Evolutionary conservation across 768 basidiomycete genomes (phyloP), one percentile per base, ranked within the genome.

Genomic region (Mycena capillaripes): DNA sequence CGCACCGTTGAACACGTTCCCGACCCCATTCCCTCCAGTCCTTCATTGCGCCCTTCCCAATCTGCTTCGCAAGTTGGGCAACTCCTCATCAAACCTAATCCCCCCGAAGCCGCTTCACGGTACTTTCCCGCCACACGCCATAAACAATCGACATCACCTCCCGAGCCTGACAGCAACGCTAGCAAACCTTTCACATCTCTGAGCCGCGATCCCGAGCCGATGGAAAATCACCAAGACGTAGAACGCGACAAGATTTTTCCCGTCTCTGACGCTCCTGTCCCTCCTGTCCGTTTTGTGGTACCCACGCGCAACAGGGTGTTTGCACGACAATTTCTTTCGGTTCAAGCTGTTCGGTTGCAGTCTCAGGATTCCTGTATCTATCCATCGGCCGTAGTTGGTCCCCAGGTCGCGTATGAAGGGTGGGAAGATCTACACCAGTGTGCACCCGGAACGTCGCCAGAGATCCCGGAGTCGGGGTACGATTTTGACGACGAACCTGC

Each of bases 31-130:
- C 72, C 76, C 30, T 75, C 74, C 16, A 75, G 70, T 55, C 76
- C 77, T 30, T 79, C 80, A 30, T 75, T 82, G n/a, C 78, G 81
- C 32, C 81, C 90, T 12, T 91, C 87, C 10, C 85, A 91, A 60
- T 91, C 90, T 30, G 90, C 87, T 32, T 91, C 90, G 32, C 90
- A 89, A 74, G 69, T 81, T 48, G 81, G 78, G 55, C 74, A 63
- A 56, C 75, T 75, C 27, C 19, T 63, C 68, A 53, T 27, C 55
- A 66, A 57, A 21, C 42, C 65, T 38, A 27, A 16, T 23, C 46
- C 21, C 36, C 30, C 48, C n/a, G 50, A 58, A 21, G 46, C 58
- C n/a, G 63, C 58, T 32, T 78, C 78, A n/a, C 75, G 74, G 57
- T 78, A 76, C 69, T 79, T 75, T 65, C 62, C 10, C 16, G 65